These are phyloP conservation scores for Psilocybe azurescens DNA, from an alignment of 768 basidiomycete genomes.

Conservation along the genomic window DNA sequence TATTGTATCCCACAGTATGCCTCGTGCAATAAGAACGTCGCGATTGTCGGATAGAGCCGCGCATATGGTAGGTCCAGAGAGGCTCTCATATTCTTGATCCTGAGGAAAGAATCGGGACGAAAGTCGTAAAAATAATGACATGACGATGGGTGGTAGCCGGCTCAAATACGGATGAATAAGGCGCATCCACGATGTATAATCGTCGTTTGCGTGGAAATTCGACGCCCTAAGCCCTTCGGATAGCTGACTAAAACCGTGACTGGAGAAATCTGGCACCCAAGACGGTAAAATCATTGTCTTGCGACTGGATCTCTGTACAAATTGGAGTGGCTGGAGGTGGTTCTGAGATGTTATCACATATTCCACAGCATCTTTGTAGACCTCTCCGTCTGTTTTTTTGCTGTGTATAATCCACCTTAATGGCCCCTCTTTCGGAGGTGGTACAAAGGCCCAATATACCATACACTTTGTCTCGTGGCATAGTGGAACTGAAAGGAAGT, in stretches of 20 bases:
- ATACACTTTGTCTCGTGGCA: constrained; percentile 15
- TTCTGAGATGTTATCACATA: constrained; percentile 1
- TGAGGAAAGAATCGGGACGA: not conserved
- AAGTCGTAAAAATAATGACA: not conserved
- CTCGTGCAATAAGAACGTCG: not conserved
- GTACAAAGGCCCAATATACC: constrained; percentile 7
- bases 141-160: not conserved
- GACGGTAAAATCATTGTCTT: constrained; percentile 2
- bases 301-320: not conserved
- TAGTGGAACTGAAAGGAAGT: not conserved
- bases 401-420: constrained; percentile 4
- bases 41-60: constrained; percentile 1
- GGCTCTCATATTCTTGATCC: no score
- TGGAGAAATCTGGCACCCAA: constrained; percentile 10
- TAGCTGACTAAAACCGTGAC: not conserved
- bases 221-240: not conserved
- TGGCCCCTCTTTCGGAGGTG: not conserved
- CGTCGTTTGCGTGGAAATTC: not conserved
- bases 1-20: constrained; percentile 8
- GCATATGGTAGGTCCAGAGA: not conserved
- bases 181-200: not conserved
- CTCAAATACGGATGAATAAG: not conserved
- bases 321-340: constrained; percentile 1
- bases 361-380: not conserved
- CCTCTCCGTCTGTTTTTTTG: not conserved